Conservation (phyloP, 2,329 filamentous ascomycete species). For the Cyphellophora attinorum region DNA sequence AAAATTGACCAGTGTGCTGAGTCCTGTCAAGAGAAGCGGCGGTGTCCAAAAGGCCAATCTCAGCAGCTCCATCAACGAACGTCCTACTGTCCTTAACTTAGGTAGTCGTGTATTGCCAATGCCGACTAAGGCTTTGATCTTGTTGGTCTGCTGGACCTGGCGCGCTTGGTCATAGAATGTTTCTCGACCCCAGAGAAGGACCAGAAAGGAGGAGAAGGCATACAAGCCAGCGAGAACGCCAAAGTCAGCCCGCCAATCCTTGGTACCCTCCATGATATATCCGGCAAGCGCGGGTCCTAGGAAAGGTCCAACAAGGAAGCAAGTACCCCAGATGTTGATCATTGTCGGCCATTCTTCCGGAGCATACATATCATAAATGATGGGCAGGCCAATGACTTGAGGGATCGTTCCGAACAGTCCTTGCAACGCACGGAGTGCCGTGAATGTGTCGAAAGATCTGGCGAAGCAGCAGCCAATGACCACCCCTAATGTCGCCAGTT, state of each 20-base stretch:
- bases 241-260: conserved; percentile 24
- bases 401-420: conserved; percentile 29
- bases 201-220: conserved; percentile 23
- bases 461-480: conserved; percentile 31
- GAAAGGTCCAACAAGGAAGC: conserved; percentile 28
- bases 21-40: conserved; percentile 7
- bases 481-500: conserved; percentile 28
- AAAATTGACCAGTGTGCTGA: conserved; percentile 27
- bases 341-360: conserved; percentile 26
- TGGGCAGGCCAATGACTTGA: conserved; percentile 29
- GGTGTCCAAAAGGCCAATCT: conserved; percentile 20
- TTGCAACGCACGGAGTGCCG: conserved; percentile 28
- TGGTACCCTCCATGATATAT: conserved; percentile 24
- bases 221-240: conserved; percentile 27
- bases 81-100: conserved; percentile 18
- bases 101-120: conserved; percentile 23
- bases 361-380: conserved; percentile 30
- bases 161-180: conserved; percentile 21
- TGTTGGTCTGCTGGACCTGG: conserved; percentile 7
- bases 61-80: conserved; percentile 20
- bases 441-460: conserved; percentile 29
- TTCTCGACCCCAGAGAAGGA: conserved; percentile 26
- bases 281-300: conserved; percentile 28
- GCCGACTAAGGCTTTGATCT: conserved; percentile 22
- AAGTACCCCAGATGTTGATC: conserved; percentile 31